Base-by-base conservation (phyloP, 2,329 filamentous ascomycete species). In the Drechslerella stenobrocha region DNA sequence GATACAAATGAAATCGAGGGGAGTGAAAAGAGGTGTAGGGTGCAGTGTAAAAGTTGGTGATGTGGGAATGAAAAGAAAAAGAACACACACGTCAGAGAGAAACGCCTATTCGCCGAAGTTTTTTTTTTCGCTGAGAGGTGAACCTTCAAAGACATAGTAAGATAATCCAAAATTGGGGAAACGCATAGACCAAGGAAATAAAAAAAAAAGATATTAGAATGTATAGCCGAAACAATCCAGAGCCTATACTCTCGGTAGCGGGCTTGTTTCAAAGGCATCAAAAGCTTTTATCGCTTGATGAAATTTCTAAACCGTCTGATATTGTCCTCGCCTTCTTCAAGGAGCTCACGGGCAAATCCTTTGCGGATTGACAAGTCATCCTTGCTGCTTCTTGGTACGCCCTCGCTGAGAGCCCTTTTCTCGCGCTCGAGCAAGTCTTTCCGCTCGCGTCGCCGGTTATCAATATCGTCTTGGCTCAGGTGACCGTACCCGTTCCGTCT, bases 401-500 rank as follows among this genome's bases (percentile, higher is more conserved):
- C 64, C n/a, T 69, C 69, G 44, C 58, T 56, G 7, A 51, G 44
- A 23, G 51, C 48, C 24, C 66, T 67, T 32, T 61, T 70, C 46
- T 73, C 71, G 18, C 66, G 69, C 9, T 72, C 71, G 32, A 73
- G 70, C 7, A 77, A 76, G 3, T 81, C 80, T 48, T 86, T 82
- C 50, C 88, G 82, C 74, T 90, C 85, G 46, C 83, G 81, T 47
- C 92, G 80, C 69, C 88, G 83, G 71, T 86, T 82, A 71, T 96
- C 90, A 64, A 96, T 88, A 2, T 84, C 83, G 13, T 87, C 86
- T 75, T 96, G 90, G 73, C 85, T 90, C 15, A 96, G 79, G 73
- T 90, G 87, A 4, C 86, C 87, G 72, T 92, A 90, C 3, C 88
- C 88, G 73, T 90, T 88, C 47, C 87, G 83, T 40, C 89, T 84